Evolutionary conservation across 2,329 filamentous ascomycete species (phyloP).

Genomic region (Chrysosphaeria jannelii): DNA sequence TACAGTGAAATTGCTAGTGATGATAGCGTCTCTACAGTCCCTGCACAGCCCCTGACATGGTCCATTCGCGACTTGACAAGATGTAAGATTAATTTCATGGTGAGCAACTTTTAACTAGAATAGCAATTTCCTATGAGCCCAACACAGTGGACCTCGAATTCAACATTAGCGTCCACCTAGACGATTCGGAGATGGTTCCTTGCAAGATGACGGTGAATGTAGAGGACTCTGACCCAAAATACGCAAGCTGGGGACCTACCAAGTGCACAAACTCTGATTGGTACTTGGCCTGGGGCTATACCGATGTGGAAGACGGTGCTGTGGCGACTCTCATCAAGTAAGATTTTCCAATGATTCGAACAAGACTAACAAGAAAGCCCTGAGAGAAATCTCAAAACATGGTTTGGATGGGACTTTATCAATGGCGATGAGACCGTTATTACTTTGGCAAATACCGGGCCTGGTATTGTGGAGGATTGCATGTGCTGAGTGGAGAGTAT

Average conservation of each 20-base stretch:
- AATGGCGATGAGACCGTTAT: conserved; percentile 1
- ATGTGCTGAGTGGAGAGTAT: not conserved
- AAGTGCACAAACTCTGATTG: conserved; percentile 7
- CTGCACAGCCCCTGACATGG: conserved; percentile 2
- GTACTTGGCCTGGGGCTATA: conserved; percentile 9
- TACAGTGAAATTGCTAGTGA: no score
- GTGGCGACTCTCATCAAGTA: conserved; percentile 9
- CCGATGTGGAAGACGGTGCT: conserved; percentile 6
- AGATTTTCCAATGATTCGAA: conserved; percentile 1
- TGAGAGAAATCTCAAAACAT: conserved; percentile 3
- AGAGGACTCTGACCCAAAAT: conserved; percentile 3
- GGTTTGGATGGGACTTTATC: conserved; percentile 5
- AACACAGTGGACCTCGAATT: conserved; percentile 3
- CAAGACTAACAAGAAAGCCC: conserved; percentile 2
- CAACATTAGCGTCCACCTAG: conserved; percentile 3
- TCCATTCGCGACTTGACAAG: conserved; percentile 1
- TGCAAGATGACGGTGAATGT: conserved; percentile 4
- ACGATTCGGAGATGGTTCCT: conserved; percentile 1
- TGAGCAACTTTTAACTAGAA: no score
- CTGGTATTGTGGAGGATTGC: not conserved
- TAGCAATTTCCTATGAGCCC: conserved; percentile 3
- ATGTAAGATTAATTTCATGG: no score
- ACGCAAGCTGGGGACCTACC: conserved; percentile 6
- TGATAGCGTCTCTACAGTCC: conserved; percentile 1
- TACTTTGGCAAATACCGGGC: not conserved